Percentiles rank a stretch among this genome's conserved stretches.
Conservation (phyloP, 495 filamentous ascomycete species). For the Saxophila tyrrhenica region DNA sequence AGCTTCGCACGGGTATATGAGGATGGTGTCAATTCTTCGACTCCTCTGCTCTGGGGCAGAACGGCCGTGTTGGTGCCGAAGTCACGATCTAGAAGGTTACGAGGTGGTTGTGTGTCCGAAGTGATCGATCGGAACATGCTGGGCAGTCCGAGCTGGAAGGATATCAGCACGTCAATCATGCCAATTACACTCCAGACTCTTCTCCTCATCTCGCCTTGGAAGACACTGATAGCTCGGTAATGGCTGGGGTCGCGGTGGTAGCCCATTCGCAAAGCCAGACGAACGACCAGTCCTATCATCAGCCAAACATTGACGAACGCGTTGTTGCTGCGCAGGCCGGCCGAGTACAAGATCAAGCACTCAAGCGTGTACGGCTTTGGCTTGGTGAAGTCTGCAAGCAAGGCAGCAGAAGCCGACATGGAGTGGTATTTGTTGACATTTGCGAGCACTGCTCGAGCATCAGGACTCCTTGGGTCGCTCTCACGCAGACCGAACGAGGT, state of each 20-base stretch:
- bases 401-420: constrained; percentile 24
- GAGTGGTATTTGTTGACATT: constrained; percentile 24
- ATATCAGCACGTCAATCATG: constrained; percentile 27
- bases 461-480: not conserved
- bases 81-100: constrained; percentile 31
- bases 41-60: constrained; percentile 21
- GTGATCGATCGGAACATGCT: constrained; percentile 23
- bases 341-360: constrained; percentile 25
- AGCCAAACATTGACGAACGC: constrained; percentile 27
- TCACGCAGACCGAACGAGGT: constrained; percentile 18
- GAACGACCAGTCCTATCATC: constrained; percentile 24
- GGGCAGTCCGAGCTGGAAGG: constrained; percentile 28
- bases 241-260: constrained; percentile 29
- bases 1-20: constrained; percentile 35
- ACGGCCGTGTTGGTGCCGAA: constrained; percentile 26
- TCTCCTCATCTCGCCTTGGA: constrained; percentile 31
- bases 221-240: constrained; percentile 24
- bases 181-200: constrained; percentile 24
- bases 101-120: constrained; percentile 24
- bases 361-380: constrained; percentile 27
- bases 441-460: constrained; percentile 12
- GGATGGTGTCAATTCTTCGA: constrained; percentile 24
- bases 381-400: constrained; percentile 25
- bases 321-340: constrained; percentile 23
- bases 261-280: constrained; percentile 29